A percentile compares a stretch with the other conserved stretches of the same genome.
Evolutionary conservation across 306 rosid species (phyloP).

Genomic region (Fragaria ananassa): DNA sequence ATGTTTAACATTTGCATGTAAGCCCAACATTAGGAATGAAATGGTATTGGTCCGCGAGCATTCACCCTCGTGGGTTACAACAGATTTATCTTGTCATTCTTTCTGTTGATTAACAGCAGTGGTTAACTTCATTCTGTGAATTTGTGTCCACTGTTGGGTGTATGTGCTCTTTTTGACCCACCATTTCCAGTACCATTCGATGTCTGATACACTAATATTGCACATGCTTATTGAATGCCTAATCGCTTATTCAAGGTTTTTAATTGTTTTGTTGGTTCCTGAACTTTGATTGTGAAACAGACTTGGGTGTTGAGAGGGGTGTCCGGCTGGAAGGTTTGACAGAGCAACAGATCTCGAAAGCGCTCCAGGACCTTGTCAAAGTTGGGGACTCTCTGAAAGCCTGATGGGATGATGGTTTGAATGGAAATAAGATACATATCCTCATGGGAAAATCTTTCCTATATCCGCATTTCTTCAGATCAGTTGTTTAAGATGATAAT

Average conservation of each 20-base stretch:
- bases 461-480: slow-evolving; percentile 7
- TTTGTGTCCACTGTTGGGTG: background rate
- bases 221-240: background rate
- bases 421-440: slow-evolving; percentile 41
- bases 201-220: background rate
- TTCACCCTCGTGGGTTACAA: background rate
- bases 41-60: background rate
- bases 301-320: slow-evolving; percentile 81
- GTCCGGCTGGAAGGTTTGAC: slow-evolving; percentile 76
- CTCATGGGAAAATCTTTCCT: slow-evolving; percentile 5
- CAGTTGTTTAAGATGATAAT: slow-evolving; percentile 6
- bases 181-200: background rate
- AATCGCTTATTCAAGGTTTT: background rate
- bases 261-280: background rate
- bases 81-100: background rate
- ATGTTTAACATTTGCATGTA: background rate
- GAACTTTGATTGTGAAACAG: slow-evolving; percentile 38
- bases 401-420: slow-evolving; percentile 28
- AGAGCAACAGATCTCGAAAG: slow-evolving; percentile 76
- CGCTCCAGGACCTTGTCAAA: slow-evolving; percentile 74
- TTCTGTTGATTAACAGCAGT: background rate
- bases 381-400: slow-evolving; percentile 59
- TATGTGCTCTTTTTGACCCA: background rate
- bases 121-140: background rate
- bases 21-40: slow-evolving; percentile 3